These are phyloP conservation scores for Lactarius pseudohatsudake DNA, from an alignment of 768 basidiomycete genomes.

Conservation along the genomic window DNA sequence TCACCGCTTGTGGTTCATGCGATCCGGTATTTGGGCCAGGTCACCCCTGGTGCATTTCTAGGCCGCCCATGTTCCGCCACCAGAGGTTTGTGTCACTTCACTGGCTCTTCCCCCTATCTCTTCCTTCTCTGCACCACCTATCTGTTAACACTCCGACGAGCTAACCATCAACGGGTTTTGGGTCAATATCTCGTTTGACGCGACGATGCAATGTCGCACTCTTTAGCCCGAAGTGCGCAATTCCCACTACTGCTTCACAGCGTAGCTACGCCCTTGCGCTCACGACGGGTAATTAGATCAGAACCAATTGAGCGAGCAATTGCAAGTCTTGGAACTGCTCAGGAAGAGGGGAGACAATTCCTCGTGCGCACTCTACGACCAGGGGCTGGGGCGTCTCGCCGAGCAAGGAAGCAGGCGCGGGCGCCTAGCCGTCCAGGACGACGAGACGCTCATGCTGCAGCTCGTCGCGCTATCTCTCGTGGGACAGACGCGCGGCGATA, in stretches of 20 bases:
- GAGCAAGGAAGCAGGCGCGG: conserved; percentile 16
- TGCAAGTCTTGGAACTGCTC: conserved; percentile 20
- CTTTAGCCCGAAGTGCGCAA: conserved; percentile 24
- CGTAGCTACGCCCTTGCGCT: background rate
- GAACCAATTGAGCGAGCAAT: conserved; percentile 25
- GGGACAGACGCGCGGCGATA: conserved; percentile 24
- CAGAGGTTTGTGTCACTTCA: conserved; percentile 4
- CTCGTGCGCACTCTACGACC: background rate
- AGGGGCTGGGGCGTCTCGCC: conserved; percentile 10
- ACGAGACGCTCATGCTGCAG: conserved; percentile 24
- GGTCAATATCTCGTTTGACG: conserved; percentile 5
- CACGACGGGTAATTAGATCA: conserved; percentile 7
- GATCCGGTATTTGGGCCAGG: conserved; percentile 14
- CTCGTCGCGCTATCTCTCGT: conserved; percentile 25
- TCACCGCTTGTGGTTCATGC: conserved; percentile 5
- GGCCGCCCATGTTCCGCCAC: conserved; percentile 2
- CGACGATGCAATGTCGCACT: conserved; percentile 25
- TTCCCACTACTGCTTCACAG: background rate
- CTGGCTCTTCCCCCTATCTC: conserved; percentile 2
- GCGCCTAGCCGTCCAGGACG: conserved; percentile 21
- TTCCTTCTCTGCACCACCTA: conserved; percentile 5
- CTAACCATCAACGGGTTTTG: background rate
- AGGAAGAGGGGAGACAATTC: conserved; percentile 4
- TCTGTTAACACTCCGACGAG: conserved; percentile 18
- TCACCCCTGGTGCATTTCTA: conserved; percentile 1